These are phyloP conservation scores for Rhizopogon vesiculosus DNA, from an alignment of 768 basidiomycete genomes.

Conservation along the genomic window DNA sequence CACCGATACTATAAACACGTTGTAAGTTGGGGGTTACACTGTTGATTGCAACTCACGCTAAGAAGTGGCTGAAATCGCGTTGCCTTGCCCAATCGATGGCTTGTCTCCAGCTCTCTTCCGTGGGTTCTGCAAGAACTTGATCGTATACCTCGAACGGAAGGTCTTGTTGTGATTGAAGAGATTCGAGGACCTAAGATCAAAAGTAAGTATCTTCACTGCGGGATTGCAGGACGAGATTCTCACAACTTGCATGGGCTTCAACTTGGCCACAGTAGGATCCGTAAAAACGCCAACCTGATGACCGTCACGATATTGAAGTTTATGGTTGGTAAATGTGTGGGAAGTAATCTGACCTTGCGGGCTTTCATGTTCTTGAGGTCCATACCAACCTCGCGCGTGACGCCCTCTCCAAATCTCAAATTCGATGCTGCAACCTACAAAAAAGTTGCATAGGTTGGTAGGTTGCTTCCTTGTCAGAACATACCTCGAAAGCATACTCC, in stretches of 20 bases:
- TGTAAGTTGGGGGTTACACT: background rate
- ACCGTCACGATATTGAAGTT: conserved; percentile 1
- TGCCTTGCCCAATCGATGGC: conserved; percentile 86
- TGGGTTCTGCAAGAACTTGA: conserved; percentile 83
- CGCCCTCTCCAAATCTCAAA: conserved; percentile 85
- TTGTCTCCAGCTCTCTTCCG: conserved; percentile 82
- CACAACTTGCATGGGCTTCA: conserved; percentile 80
- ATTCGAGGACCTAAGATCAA: conserved; percentile 57
- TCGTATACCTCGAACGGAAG: conserved; percentile 82
- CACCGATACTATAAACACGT: conserved; percentile 58
- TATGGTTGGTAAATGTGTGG: conserved; percentile 1
- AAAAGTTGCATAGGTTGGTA: background rate
- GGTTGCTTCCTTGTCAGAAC: conserved; percentile 1
- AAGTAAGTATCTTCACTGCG: background rate
- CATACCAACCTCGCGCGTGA: conserved; percentile 88
- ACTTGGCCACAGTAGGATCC: conserved; percentile 77
- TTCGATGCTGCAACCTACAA: conserved; percentile 79
- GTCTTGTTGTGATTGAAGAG: conserved; percentile 72
- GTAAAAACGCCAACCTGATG: conserved; percentile 91
- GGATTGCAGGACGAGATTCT: conserved; percentile 18
- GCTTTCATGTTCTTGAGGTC: conserved; percentile 93
- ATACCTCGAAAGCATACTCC: conserved; percentile 90
- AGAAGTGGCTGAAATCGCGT: conserved; percentile 90
- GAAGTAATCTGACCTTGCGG: conserved; percentile 53
- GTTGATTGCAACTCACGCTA: conserved; percentile 56